These are phyloP conservation scores for Yarrowia bubula DNA, from an alignment of 805 yeast genomes.

Conservation along the genomic window DNA sequence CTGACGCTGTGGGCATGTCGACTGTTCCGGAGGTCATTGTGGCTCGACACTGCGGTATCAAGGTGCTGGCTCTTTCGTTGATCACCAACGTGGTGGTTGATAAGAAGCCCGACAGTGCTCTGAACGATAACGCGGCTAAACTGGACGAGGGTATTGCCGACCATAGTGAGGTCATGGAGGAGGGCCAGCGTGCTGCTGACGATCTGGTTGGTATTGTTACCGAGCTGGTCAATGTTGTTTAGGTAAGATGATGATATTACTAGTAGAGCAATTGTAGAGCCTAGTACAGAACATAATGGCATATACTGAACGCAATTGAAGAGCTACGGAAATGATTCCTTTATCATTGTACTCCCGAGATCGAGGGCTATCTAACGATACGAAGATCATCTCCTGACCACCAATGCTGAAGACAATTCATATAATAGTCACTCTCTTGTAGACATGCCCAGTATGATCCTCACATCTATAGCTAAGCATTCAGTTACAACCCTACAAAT, in stretches of 20 bases:
- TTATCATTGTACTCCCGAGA: too few relatives aligned
- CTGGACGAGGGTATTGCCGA: conserved; percentile 68
- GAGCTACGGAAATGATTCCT: too few relatives aligned
- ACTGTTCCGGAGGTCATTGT: conserved; percentile 95
- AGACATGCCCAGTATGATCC: too few relatives aligned
- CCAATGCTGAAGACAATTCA: too few relatives aligned
- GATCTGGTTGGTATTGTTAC: conserved; percentile 72
- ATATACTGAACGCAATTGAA: too few relatives aligned
- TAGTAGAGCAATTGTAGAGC: background rate
- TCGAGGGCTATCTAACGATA: too few relatives aligned
- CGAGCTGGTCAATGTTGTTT: conserved; percentile 31
- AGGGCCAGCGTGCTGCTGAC: conserved; percentile 72
- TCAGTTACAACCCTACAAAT: too few relatives aligned
- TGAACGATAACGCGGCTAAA: conserved; percentile 30
- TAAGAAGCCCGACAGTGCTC: conserved; percentile 44
- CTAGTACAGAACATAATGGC: too few relatives aligned
- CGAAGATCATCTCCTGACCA: too few relatives aligned
- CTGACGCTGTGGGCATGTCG: conserved; percentile 96
- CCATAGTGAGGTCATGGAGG: conserved; percentile 87
- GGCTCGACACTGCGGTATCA: conserved; percentile 84
- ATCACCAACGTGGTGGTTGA: conserved; percentile 81
- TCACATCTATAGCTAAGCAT: too few relatives aligned
- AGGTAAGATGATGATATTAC: background rate
- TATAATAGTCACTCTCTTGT: too few relatives aligned
- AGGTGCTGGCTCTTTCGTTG: conserved; percentile 78